phyloP scores from a whole-genome alignment of 2,329 filamentous ascomycete genomes.

The Neofusicoccum sp. region DNA sequence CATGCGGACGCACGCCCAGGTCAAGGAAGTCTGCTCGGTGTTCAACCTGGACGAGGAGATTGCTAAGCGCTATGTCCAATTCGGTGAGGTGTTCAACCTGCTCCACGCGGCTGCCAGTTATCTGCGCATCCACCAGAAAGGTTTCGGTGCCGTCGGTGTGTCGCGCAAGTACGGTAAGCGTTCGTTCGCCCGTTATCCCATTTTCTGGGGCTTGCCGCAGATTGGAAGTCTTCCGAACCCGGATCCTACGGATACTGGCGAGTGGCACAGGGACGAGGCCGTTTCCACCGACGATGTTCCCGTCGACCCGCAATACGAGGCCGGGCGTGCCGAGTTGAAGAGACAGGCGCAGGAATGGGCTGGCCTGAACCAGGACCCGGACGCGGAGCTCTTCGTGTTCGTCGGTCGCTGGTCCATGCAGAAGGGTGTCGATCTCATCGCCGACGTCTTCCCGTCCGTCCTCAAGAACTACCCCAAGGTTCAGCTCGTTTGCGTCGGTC shows the following conservation, averaged over 20 bases:
- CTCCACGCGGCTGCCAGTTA: conserved; percentile 66
- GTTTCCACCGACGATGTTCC: conserved; percentile 44
- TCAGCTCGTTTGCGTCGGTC: conserved; percentile 63
- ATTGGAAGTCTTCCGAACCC: conserved; percentile 63
- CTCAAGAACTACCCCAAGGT: conserved; percentile 59
- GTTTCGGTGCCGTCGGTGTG: conserved; percentile 66
- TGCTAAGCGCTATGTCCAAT: conserved; percentile 62
- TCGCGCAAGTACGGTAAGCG: conserved; percentile 68
- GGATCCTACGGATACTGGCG: conserved; percentile 62
- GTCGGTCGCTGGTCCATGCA: conserved; percentile 69
- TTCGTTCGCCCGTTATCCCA: conserved; percentile 64
- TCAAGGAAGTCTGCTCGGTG: conserved; percentile 56
- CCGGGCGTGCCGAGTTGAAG: conserved; percentile 52
- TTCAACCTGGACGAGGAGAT: conserved; percentile 60
- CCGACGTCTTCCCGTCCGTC: conserved; percentile 63
- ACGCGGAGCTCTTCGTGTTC: conserved; percentile 64
- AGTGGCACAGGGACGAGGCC: conserved; percentile 50
- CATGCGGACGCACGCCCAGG: conserved; percentile 51
- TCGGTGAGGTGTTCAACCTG: conserved; percentile 68
- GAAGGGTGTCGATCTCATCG: conserved; percentile 67
- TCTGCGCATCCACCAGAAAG: conserved; percentile 64
- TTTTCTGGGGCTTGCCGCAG: conserved; percentile 65
- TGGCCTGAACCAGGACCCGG: conserved; percentile 58
- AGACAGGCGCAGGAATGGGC: conserved; percentile 67
- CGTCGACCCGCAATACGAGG: conserved; percentile 57